Evolutionary conservation across 805 yeast genomes (phyloP), one percentile per base, ranked within the genome.

Genomic region (Pichia membranifaciens): DNA sequence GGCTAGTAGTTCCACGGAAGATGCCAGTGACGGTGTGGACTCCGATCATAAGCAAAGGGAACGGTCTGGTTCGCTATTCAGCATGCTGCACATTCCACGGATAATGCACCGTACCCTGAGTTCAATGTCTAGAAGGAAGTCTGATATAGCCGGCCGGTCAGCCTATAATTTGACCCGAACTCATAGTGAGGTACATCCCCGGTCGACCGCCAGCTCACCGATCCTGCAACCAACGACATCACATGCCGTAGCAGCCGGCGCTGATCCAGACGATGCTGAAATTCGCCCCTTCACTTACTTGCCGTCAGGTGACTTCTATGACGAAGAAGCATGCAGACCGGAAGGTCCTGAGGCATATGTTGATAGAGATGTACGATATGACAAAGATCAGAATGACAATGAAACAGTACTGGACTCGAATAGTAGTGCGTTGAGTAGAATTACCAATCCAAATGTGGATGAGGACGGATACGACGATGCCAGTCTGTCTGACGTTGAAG

Each of bases 231-330:
- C 53, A 2, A 47, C 53, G 7, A 31, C 6, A n/a, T n/a, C 43
- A 16, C 53, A 50, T 44, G 17, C 43, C 6, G 28, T 53, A 17
- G 51, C 50, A 3, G 50, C 50, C 5, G 52, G 51, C 37, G 49
- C 36, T 20, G 33, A 25, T n/a, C 4, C 4, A 9, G 6, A 9
- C 21, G 18, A 28, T 28, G 18, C 28, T 25, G 20, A 17, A 3
- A 31, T n/a, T 28, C 37, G 18, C 16, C 29, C 38, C 3, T 20
- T 15, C 9, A 29, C 23, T 41, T 29, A 20, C 8, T 16, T 32
- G 33, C 39, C 39, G 6, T 43, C 44, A 15, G 13, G 21, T 3
- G 16, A 17, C 13, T 8, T 6, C 5, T 31, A 38, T 20, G 50
- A 47, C 43, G 46, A 42, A 20, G 50, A 47, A 28, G 8, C 21